Percentiles rank a stretch among this genome's conserved stretches.
Conservation (phyloP, 345 rosid genomes). For the Brassica nigra region DNA sequence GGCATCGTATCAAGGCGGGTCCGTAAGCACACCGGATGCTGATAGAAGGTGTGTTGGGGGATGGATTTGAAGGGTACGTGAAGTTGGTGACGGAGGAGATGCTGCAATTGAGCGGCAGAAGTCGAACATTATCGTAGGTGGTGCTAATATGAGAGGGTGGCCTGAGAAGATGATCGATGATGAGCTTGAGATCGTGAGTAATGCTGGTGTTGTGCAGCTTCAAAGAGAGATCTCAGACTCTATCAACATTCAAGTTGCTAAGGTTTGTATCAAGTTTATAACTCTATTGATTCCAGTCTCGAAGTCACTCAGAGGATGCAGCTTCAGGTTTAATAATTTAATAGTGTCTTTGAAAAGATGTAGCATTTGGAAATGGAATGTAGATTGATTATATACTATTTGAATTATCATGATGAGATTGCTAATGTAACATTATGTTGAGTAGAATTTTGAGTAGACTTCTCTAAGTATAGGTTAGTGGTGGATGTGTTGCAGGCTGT, state of each 20-base stretch:
- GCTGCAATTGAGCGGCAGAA: conserved; percentile 84
- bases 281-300: neutral
- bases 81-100: conserved; percentile 49
- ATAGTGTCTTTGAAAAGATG: neutral
- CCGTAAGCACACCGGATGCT: too few species aligned
- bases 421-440: neutral
- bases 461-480: neutral
- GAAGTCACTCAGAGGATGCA: too few species aligned
- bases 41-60: too few species aligned
- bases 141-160: conserved; percentile 63
- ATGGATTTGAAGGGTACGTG: too few species aligned
- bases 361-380: neutral
- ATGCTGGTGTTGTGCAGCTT: conserved; percentile 83
- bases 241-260: conserved; percentile 81
- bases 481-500: conserved; percentile 60
- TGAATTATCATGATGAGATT: neutral
- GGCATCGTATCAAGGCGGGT: too few species aligned
- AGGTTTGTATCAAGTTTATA: conserved; percentile 46
- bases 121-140: conserved; percentile 89
- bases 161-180: conserved; percentile 26
- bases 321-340: conserved; percentile 17
- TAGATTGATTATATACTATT: neutral
- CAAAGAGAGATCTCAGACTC: conserved; percentile 95
- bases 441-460: neutral
- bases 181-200: conserved; percentile 66